Percentiles rank a stretch among this genome's conserved stretches.
Conservation (phyloP, 768 basidiomycete species). For the Leucosporidium scottii region DNA sequence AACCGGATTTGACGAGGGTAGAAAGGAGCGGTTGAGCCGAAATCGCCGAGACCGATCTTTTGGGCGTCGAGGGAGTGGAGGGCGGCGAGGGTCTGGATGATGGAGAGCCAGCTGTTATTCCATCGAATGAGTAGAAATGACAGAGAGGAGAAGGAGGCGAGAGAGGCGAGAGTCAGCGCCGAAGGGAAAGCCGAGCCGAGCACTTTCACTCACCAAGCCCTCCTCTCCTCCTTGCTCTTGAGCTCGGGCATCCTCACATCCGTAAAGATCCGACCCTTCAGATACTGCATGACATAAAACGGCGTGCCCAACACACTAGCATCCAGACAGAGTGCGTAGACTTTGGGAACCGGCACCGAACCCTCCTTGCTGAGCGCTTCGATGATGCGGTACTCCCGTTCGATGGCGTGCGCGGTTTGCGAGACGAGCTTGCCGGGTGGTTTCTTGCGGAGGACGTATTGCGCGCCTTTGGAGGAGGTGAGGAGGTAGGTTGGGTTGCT, state of each 20-base stretch:
- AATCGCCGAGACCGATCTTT: conserved; percentile 60
- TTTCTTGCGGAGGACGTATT: conserved; percentile 86
- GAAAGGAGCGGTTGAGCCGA: conserved; percentile 69
- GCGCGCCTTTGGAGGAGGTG: conserved; percentile 62
- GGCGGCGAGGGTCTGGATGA: conserved; percentile 61
- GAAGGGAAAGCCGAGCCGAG: not conserved
- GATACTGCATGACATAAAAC: conserved; percentile 94
- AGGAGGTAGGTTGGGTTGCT: conserved; percentile 90
- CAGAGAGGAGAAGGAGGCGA: too few species aligned
- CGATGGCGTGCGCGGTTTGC: conserved; percentile 87
- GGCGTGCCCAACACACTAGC: conserved; percentile 68
- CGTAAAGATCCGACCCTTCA: conserved; percentile 89
- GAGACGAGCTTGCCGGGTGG: conserved; percentile 81
- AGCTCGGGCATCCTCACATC: conserved; percentile 70
- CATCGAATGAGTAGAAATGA: too few species aligned
- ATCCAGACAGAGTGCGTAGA: conserved; percentile 72
- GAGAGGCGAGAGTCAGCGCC: not conserved
- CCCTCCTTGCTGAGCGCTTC: conserved; percentile 71
- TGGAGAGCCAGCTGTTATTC: conserved; percentile 63
- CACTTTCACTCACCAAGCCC: conserved; percentile 60
- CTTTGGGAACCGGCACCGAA: conserved; percentile 74
- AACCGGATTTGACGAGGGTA: conserved; percentile 76
- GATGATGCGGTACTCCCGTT: conserved; percentile 82
- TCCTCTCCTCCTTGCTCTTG: conserved; percentile 51
- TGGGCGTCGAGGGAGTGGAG: conserved; percentile 60